Conservation (phyloP, 1,284 basidiomycete genomes). For the Trametes sp. region DNA sequence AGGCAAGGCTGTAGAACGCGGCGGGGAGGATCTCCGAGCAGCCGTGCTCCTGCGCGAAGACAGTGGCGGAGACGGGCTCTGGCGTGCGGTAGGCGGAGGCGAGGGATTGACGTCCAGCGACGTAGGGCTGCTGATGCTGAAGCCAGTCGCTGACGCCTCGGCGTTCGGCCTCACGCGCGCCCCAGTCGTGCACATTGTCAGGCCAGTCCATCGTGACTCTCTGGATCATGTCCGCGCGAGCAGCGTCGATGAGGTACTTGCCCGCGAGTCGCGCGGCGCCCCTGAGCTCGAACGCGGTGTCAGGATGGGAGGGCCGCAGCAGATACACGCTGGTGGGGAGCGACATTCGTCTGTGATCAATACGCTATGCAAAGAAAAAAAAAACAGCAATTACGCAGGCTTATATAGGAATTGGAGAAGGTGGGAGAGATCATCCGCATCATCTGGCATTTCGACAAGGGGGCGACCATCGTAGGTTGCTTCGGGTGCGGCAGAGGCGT, state of each 20-base stretch:
- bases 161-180: not conserved
- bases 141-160: not conserved
- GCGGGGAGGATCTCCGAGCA: conserved; percentile 58
- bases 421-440: not conserved
- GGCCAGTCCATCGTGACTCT: not conserved
- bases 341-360: conserved; percentile 15
- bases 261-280: not conserved
- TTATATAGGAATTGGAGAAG: not conserved
- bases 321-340: conserved; percentile 36
- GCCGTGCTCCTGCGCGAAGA: conserved; percentile 30
- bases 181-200: not conserved
- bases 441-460: conserved; percentile 24
- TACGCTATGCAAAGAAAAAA: too few relatives aligned
- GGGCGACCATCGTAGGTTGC: conserved; percentile 23
- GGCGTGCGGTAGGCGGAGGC: conserved; percentile 5
- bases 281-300: not conserved
- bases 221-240: not conserved
- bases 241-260: not conserved
- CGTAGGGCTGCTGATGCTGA: not conserved
- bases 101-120: not conserved
- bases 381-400: not conserved
- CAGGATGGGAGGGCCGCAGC: not conserved
- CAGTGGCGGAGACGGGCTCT: conserved; percentile 43
- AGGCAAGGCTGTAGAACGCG: conserved; percentile 62
- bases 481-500: conserved; percentile 45